phyloP scores from a whole-genome alignment of 495 filamentous ascomycete genomes.

The Evernia prunastri region DNA sequence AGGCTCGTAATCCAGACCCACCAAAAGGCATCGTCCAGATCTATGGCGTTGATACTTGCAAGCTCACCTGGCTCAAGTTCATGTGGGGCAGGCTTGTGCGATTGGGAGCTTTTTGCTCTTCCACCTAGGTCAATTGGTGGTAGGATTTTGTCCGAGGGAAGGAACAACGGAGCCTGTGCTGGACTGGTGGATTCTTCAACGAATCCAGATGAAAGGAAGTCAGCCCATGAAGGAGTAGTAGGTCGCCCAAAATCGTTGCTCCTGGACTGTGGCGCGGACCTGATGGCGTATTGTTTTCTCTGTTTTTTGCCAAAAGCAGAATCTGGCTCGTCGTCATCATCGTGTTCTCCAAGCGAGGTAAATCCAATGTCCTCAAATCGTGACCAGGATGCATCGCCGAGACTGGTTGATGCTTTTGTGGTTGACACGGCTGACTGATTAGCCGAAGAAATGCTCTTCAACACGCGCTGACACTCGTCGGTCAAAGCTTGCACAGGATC shows the following conservation, averaged over 20 bases:
- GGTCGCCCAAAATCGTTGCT: constrained; percentile 65
- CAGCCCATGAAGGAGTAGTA: constrained; percentile 95
- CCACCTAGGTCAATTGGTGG: constrained; percentile 69
- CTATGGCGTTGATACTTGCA: constrained; percentile 78
- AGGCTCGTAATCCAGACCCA: constrained; percentile 99
- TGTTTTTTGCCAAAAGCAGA: constrained; percentile 27
- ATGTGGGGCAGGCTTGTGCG: constrained; percentile 64
- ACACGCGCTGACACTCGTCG: constrained; percentile 85
- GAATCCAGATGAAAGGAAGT: constrained; percentile 92
- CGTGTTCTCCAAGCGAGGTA: constrained; percentile 65
- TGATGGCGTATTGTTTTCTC: constrained; percentile 39
- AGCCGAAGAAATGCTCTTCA: constrained; percentile 77
- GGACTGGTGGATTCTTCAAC: constrained; percentile 57
- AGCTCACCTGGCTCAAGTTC: constrained; percentile 84
- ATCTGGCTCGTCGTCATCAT: constrained; percentile 51
- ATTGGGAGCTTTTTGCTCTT: constrained; percentile 80
- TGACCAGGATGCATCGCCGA: constrained; percentile 88
- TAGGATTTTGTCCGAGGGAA: constrained; percentile 85
- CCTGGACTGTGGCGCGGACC: constrained; percentile 56
- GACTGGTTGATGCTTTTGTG: constrained; percentile 59
- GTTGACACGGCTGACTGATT: constrained; percentile 73
- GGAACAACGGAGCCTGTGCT: constrained; percentile 53
- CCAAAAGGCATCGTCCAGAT: constrained; percentile 96
- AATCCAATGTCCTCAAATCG: constrained; percentile 95
- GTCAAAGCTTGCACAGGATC: constrained; percentile 85